Evolutionary conservation across 1,139 yeast species (phyloP), one percentile per base, ranked within the genome.

Genomic region (Diutina ranongensis): DNA sequence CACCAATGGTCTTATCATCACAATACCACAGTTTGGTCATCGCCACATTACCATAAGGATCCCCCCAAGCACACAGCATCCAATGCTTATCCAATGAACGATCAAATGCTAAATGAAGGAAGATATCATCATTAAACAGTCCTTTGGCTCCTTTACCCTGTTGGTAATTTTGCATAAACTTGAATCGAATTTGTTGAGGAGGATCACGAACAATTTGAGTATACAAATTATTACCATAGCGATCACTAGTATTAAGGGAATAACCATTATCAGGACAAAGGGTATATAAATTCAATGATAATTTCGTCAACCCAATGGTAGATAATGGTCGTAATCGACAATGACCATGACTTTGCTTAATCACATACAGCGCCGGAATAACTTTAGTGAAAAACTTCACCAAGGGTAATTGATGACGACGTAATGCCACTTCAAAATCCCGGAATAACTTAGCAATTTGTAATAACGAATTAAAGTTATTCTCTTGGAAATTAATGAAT

Each of bases 41-140:
- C 8, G 81, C 76, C 7, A 77, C 71, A 9, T 68, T 68, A 0
- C 96, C 96, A 55, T 74, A 72, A 45, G 92, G 92, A 57, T 89
- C 96, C 0, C 94, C 73, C 94, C 97, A 87, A 0, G 95, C 83
- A 0, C 87, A 94, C 25, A 82, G 78, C 45, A 87, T 70, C 96
- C 97, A 89, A 48, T 76, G 78, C 50, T 78, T 80, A 57, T 89
- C 96, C 4, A 76, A 68, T 0, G 95, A 83, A 46, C 94, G 61
- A 34, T 88, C 87, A 55, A 88, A 92, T 0, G 95, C 89, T 27
- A 92, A 68, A 58, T 89, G 97, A 35, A 92, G 66, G 52, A 80
- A 84, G 1, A 84, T 71, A 56, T 88, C 96, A 52, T 86, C 89
- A 35, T 60, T 60, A 40, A 61, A 62, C 40, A 56, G 57, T n/a